Evolutionary conservation across 305 asterid species (phyloP).

Genomic region (Fraxinus ornus): DNA sequence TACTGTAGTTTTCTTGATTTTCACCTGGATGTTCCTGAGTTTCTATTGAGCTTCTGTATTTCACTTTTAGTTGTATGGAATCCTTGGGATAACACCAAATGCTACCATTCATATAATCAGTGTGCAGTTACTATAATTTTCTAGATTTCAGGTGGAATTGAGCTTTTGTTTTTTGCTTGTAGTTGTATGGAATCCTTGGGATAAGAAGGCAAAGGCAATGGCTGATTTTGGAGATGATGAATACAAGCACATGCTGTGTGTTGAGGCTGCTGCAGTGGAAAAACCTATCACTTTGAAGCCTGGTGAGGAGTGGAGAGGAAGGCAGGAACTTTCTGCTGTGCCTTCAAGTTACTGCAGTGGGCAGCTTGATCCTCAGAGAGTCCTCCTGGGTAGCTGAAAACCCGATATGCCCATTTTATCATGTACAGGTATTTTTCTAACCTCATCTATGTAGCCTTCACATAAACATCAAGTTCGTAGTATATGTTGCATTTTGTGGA

Average conservation of each 20-base stretch:
- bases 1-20: neutral
- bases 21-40: neutral
- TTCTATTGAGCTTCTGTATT: conserved; percentile 12
- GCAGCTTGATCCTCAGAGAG: conserved; percentile 85
- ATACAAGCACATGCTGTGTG: conserved; percentile 48
- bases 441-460: neutral
- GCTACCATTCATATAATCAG: too few species aligned
- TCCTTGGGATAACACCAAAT: conserved; percentile 98
- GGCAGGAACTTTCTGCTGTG: conserved; percentile 83
- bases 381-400: conserved; percentile 64
- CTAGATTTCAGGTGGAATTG: too few species aligned
- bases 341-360: conserved; percentile 91
- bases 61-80: conserved; percentile 82
- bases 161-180: conserved; percentile 22
- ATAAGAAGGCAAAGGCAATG: conserved; percentile 74
- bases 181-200: conserved; percentile 99
- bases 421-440: conserved; percentile 52
- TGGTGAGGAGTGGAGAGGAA: conserved; percentile 95
- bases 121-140: too few species aligned
- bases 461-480: neutral
- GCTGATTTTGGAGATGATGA: conserved; percentile 79
- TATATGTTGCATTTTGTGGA: neutral
- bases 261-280: conserved; percentile 93
- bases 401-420: conserved; percentile 30
- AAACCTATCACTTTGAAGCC: conserved; percentile 87